Base-by-base conservation (phyloP, 176 grass and related monocot genomes). In the Zoysia pacifica region DNA sequence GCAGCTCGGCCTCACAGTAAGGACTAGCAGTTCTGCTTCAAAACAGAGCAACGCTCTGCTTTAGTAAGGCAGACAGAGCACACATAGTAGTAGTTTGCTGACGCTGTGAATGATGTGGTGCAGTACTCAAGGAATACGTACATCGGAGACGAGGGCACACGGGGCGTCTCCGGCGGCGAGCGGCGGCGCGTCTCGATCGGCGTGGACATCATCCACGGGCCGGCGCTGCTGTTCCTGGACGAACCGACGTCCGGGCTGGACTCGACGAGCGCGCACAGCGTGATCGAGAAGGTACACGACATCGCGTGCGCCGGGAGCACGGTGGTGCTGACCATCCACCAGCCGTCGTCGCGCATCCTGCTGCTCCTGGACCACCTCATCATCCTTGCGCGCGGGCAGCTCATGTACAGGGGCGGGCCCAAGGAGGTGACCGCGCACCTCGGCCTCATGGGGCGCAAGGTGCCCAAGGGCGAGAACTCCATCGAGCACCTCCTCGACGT, bases 181-280 rank as follows among this genome's bases (percentile, higher is more conserved):
- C 82, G 93, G 2, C 85, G 90, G 11, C 90, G 86, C 5, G 93
- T 97, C 1, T 97, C 90, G 37, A 97, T 97, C 61, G 86, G 88
- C 35, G 83, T 90, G 54, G 93, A 91, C 84, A 97, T 97, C 75
- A 90, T 97, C 67, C 90, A 97, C 66, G 90, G 84, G 2, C 93
- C 90, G 12, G 58, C 81, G 47, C 84, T 93, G 13, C 80, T 97
- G 52, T 93, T 97, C 79, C 82, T 97, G 8, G 93, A 97, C 76
- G 93, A 93, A 73, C 90, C 90, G 16, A 91, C 90, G 52, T 90
- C 86, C 2, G 93, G 90, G 50, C 83, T 93, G 10, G 90, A 97
- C 83, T 97, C 93, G 2, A 97, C 93, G n/a, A 93, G 90, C 79
- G 93, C 93, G 59, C 79, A 88, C 80, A 90, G 83, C 73, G 93